Evolutionary conservation across 2,329 filamentous ascomycete genomes (phyloP), one percentile per base, ranked within the genome.

Genomic region (Pestalotiopsis sp.): DNA sequence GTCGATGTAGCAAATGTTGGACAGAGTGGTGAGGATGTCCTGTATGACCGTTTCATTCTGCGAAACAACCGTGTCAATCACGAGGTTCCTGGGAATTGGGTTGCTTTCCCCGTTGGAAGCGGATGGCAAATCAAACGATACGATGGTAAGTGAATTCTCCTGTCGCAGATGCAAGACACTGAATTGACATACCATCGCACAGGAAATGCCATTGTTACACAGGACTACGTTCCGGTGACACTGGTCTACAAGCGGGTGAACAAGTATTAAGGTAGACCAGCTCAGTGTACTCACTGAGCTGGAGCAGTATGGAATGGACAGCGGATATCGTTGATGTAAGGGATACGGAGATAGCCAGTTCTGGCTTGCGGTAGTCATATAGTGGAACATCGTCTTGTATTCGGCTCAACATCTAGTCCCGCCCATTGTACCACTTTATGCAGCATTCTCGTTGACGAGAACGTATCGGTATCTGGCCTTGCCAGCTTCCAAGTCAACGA

Each of bases 401-500:
- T 57, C 3, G 55, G 57, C 31, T 41, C 6, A 11, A 55, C 17
- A n/a, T 5, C 38, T 59, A 57, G 27, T 63, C 63, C 64, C 14
- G 60, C 64, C 41, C 64, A 25, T 41, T 64, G 27, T 45, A 36
- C 45, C 27, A 17, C 41, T 64, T 66, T 25, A 49, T 55, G 45
- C 14, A n/a, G 2, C 55, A 25, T 59, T 14, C 70, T 76, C 74
- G 52, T 75, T 76, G 25, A 76, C 71, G 45, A 76, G 70, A 5
- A 76, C 74, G 68, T 75, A 74, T 39, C 75, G 67, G 69, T 74
- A 76, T 39, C 73, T 71, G 3, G 75, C 80, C 75, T 82, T 82
- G 0, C 83, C 84, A n/a, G 75, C 76, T 65, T 84, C 81, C 76
- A 85, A 80, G 67, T 85, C 83, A 17, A 84, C 77, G n/a, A 69